Evolutionary conservation across 371 early-diverging fungal genomes (phyloP), one percentile per base, ranked within the genome.

Genomic region (Furculomyces boomerangus): DNA sequence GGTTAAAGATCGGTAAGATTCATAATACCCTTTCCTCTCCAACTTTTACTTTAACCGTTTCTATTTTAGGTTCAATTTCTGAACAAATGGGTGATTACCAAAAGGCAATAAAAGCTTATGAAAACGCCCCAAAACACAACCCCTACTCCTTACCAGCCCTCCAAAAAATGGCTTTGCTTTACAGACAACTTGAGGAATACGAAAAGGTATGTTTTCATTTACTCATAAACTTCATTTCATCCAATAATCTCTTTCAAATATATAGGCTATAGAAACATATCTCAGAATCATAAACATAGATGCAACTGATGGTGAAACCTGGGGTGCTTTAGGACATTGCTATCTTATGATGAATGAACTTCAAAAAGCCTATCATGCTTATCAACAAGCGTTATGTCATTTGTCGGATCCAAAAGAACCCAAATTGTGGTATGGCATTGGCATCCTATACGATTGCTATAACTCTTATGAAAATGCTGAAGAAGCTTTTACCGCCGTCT

Each of bases 361-460:
- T 40, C 88, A 86, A 55, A 83, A 88, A 62, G 93, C 97, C 1
- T 93, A 89, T 62, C 75, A 77, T 40, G 88, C 93, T 13, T 95
- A 93, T 55, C 93, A 93, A 71, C 86, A 90, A 63, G 96, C 96
- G 3, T 72, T 95, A 14, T 80, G 86, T 63, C 81, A 86, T 62
- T 66, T 91, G 26, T 79, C 82, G 1, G 86, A 89, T 63, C 83
- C 91, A 39, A 89, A 87, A 79, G 96, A 93, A 57, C 93, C 97
- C 1, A 93, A 92, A 61, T 77, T 98, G 22, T 98, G 98, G 98
- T 98, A 94, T 62, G 96, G 95, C 29, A 93, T 96, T 44, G 98
- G 95, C 16, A 93, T 94, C 29, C 71, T 96, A 16, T 95, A 96
- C 61, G 98, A 98, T 61, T 83, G 95, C 16, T 95, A 90, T 61